Evolutionary conservation across 495 filamentous ascomycete species (phyloP).

Genomic region (Aspergillus hancockii): DNA sequence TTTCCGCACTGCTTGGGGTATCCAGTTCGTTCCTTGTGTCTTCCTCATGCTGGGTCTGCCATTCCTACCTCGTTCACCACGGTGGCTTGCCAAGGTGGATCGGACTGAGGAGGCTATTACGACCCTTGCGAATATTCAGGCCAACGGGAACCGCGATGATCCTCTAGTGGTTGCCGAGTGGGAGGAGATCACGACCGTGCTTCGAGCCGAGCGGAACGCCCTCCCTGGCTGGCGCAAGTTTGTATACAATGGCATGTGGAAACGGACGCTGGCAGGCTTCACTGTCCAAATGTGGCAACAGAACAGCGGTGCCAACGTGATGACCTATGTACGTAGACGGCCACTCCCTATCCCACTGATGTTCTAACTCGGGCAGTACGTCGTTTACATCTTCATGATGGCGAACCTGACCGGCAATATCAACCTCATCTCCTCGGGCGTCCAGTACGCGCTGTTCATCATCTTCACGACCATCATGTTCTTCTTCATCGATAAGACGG

Average conservation of each 20-base stretch:
- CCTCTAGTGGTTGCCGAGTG: slow-evolving; percentile 65
- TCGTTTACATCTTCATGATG: slow-evolving; percentile 66
- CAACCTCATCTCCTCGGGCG: slow-evolving; percentile 59
- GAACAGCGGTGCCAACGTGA: slow-evolving; percentile 58
- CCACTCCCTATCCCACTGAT: background rate
- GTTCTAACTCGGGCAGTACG: slow-evolving; percentile 32
- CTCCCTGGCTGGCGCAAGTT: slow-evolving; percentile 60
- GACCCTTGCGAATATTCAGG: slow-evolving; percentile 63
- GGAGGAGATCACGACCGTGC: slow-evolving; percentile 55
- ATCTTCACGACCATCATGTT: slow-evolving; percentile 61
- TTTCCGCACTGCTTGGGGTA: slow-evolving; percentile 66
- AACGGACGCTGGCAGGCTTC: slow-evolving; percentile 58
- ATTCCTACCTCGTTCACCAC: slow-evolving; percentile 63
- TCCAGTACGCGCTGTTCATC: slow-evolving; percentile 70
- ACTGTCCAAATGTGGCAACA: slow-evolving; percentile 65
- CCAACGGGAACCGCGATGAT: slow-evolving; percentile 55
- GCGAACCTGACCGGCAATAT: slow-evolving; percentile 48
- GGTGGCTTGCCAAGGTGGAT: slow-evolving; percentile 66
- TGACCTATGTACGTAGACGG: slow-evolving; percentile 46
- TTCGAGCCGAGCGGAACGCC: slow-evolving; percentile 57
- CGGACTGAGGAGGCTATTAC: slow-evolving; percentile 60
- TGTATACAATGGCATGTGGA: slow-evolving; percentile 64
- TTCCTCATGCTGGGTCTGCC: slow-evolving; percentile 59
- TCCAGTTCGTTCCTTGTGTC: slow-evolving; percentile 61
- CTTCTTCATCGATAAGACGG: slow-evolving; percentile 66